Evolutionary conservation across 2,329 filamentous ascomycete genomes (phyloP), one percentile per base, ranked within the genome.

Genomic region (Dryadomyces quercivorus): DNA sequence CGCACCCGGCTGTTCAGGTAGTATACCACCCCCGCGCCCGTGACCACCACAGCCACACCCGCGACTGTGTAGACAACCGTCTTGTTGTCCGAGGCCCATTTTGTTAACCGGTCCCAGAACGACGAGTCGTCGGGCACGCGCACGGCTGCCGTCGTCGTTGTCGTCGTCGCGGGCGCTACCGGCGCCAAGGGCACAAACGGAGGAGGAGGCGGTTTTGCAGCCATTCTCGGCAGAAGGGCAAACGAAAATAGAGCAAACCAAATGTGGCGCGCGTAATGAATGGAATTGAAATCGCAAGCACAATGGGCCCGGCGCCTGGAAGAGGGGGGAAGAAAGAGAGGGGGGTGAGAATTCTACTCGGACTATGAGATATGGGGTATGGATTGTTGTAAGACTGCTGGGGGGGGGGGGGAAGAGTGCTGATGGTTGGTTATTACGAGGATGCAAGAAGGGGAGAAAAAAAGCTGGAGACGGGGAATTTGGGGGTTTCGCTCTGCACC

Each of bases 61-160:
- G 92, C 93, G 71, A 97, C 88, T 61, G 93, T 96, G 72, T 96
- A 98, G 59, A 95, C 91, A 54, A 92, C 80, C 50, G 88, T 86
- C 75, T 96, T 97, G 74, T 98, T 91, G 69, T 97, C 92, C 2
- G 90, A 88, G 15, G 87, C 90, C 92, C 93, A 98, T 66, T 76
- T 84, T 61, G 90, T 86, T 71, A 96, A 75, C 64, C 91, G 85
- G 70, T 95, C 88, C 90, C 90, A 95, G 55, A 93, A 73, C 49
- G 87, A 85, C 57, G 84, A 80, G 58, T 85, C 78, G 60, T 74
- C 68, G 55, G 78, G 71, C 62, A 81, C 68, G 45, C 74, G 72
- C 53, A 81, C 66, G 56, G 72, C 69, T 57, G 70, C 42, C 8
- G 58, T 68, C 57, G 67, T 69, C 58, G 75, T 68, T 57, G 67